Evolutionary conservation across 2,329 filamentous ascomycete genomes (phyloP), one percentile per base, ranked within the genome.

Genomic region (Aspergillus ustus): DNA sequence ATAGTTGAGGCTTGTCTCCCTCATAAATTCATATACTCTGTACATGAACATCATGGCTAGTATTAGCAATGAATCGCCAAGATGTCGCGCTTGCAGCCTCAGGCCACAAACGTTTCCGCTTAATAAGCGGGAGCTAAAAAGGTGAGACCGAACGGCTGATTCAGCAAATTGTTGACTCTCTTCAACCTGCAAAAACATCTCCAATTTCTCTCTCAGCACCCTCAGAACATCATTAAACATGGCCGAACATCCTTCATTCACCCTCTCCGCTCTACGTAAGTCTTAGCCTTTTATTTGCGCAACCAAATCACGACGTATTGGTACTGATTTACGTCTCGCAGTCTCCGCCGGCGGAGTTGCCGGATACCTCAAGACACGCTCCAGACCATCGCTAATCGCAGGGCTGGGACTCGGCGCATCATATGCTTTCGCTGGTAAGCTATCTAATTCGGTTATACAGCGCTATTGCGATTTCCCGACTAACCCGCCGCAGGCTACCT

Each of bases 341-440:
- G 66, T 67, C 15, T 65, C 66, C 29, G 37, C 53, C 4, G 66
- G 66, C 44, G 66, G 66, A 17, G 44, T 64, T 52, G 48, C 59
- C 48, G 66, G 66, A 19, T 67, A 60, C 52, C n/a, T 66, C 37
- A 59, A 59, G 52, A 66, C 66, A 20, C 56, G 64, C 11, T 67
- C 66, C 4, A 50, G 43, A 2, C 66, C 66, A 15, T 67, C 66
- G 9, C 50, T 67, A 40, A 62, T 67, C 28, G 66, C 66, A 2
- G 66, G 66, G 15, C 60, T 67, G 52, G 64, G 64, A 1, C 52
- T 67, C 7, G 66, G 66, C 7, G 6, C 62, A 6, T 67, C 66
- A 9, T 67, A 67, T 50, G 66, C 58, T 4, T 66, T 46, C 17
- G 52, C 66, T 13, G 66, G 66, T 66, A 59, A 48, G 50, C 44